Base-by-base conservation (phyloP, 2,329 filamentous ascomycete species). In the Penicillium janthinellum region DNA sequence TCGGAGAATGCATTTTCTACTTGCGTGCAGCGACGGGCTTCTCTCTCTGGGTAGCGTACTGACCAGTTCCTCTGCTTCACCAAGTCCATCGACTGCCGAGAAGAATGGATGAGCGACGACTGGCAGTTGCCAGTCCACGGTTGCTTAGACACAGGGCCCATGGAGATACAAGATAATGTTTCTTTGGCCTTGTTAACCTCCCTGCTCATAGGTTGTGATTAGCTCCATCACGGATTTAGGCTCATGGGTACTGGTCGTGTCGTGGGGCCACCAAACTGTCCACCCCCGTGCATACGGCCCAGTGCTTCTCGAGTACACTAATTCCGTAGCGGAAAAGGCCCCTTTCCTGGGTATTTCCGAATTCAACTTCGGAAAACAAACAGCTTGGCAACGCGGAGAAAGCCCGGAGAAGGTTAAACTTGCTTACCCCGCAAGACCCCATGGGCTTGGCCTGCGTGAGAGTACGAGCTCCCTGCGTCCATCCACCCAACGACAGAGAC, bases 1-100 rank as follows among this genome's bases (percentile, higher is more conserved):
- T 35, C 10, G 4, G 12, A 39, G 14, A 47, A 31, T 39, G 25
- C 20, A 39, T 22, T 34, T 31, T 47, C 10, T 34, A 35, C 28
- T 49, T 20, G 28, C n/a, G 17, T 20, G 31, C 47, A 35, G 47
- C 17, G 47, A 70, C 63, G 15, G 5, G 12, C 14, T n/a, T n/a
- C n/a, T 47, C 44, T 47, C 4, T 5, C 44, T 28, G 3, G 15
- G 1, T 47, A 25, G 7, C 31, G 15, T 31, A n/a, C 14, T 20
- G 17, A 41, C 4, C 8, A 11, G n/a, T n/a, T 41, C 17, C n/a
- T 5, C 17, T 17, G 4, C 22, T 22, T 22, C 22, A 22, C 25
- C 25, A 28, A 5, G 25, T 6, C 25, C 25, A 28, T 28, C 25
- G 5, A 28, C 25, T 28, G 5, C 6, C 25, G 25, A 6, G 31